These are phyloP conservation scores for Chenopodium berlandieri DNA, from an alignment of 148 eudicot genomes.

Conservation along the genomic window DNA sequence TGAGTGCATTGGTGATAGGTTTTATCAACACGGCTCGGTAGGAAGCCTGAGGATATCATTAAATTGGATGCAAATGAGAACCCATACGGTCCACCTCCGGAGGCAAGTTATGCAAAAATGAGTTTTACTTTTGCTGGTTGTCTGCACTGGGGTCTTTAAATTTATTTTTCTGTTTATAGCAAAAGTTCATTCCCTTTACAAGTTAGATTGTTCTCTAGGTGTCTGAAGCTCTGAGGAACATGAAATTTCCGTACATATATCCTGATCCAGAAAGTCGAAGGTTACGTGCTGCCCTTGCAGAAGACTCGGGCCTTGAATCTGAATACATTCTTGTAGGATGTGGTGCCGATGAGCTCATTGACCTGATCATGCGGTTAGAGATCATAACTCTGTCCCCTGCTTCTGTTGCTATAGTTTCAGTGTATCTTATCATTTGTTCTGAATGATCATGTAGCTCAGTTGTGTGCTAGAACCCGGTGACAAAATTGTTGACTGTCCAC, in stretches of 20 bases:
- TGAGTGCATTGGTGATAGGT: constrained; percentile 45
- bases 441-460: constrained; percentile 50
- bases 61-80: constrained; percentile 97
- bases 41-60: constrained; percentile 91
- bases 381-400: constrained; percentile 10
- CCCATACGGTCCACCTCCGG: constrained; percentile 98
- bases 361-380: constrained; percentile 93
- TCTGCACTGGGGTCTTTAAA: neutral
- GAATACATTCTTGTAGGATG: constrained; percentile 90
- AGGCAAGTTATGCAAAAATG: constrained; percentile 47
- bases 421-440: constrained; percentile 21
- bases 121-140: neutral
- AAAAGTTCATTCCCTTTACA: constrained; percentile 6
- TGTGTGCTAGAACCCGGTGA: constrained; percentile 97
- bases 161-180: neutral
- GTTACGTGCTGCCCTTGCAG: constrained; percentile 88
- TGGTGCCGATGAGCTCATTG: constrained; percentile 97
- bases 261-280: constrained; percentile 95
- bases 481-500: constrained; percentile 94
- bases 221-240: constrained; percentile 72
- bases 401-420: neutral
- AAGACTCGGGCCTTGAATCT: constrained; percentile 87
- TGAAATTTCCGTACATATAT: constrained; percentile 90
- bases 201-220: constrained; percentile 47
- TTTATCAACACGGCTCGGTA: constrained; percentile 86